Conservation (phyloP, 139 green algal species). For the Closterium sp. region DNA sequence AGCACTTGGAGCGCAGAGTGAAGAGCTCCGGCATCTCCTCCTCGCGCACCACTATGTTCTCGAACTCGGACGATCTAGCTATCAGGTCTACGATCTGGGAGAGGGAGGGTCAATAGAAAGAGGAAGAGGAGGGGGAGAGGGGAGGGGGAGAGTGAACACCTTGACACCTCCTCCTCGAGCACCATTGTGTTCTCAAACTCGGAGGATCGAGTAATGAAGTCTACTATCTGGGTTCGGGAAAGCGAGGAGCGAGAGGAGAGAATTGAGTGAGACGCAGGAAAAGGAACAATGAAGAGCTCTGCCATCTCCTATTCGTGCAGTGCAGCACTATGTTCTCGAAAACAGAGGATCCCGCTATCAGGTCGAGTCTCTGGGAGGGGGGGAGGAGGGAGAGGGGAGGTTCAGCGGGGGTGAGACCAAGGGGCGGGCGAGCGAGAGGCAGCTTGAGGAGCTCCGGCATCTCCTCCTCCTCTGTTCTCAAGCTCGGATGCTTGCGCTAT, state of each 20-base stretch:
- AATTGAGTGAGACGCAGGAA: background rate
- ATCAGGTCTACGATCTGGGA: slow-evolving; percentile 74
- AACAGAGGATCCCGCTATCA: slow-evolving; percentile 82
- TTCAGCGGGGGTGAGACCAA: background rate
- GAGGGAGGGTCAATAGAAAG: background rate
- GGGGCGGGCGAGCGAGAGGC: background rate
- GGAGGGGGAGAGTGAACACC: slow-evolving; percentile 72
- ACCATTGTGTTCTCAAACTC: slow-evolving; percentile 96
- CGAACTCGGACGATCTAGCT: slow-evolving; percentile 86
- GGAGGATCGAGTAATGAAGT: slow-evolving; percentile 76
- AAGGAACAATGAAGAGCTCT: background rate
- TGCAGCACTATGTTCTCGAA: slow-evolving; percentile 92
- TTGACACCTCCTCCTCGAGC: slow-evolving; percentile 92
- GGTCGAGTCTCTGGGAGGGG: slow-evolving; percentile 57
- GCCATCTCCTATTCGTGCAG: slow-evolving; percentile 75
- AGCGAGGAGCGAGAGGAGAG: background rate
- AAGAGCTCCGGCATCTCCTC: slow-evolving; percentile 94
- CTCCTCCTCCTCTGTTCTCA: slow-evolving; percentile 88
- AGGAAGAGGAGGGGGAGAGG: background rate
- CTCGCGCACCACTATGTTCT: slow-evolving; percentile 87
- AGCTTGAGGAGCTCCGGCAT: background rate
- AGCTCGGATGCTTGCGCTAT: slow-evolving; percentile 89
- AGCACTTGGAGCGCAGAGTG: slow-evolving; percentile 56
- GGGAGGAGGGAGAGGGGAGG: background rate
- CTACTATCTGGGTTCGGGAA: slow-evolving; percentile 53